Percentiles rank a stretch among this genome's conserved stretches.
Evolutionary conservation across 2,329 filamentous ascomycete species (phyloP).

Genomic region (Colletotrichum viniferum): DNA sequence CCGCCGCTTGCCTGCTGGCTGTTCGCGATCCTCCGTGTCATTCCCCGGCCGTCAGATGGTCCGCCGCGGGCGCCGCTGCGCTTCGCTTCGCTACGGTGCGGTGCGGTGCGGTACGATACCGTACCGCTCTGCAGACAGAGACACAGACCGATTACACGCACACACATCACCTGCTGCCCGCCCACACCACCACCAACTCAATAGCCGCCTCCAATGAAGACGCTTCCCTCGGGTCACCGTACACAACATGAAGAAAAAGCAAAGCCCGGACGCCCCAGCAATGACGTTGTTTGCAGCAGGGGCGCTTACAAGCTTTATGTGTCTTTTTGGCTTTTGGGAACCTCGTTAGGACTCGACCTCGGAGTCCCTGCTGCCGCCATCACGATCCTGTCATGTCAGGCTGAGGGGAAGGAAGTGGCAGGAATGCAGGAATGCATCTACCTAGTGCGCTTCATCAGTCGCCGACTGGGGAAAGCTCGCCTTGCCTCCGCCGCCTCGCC

Average conservation of each 20-base stretch:
- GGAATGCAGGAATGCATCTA: background rate
- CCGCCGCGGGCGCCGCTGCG: constrained; percentile 8
- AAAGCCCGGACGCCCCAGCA: background rate
- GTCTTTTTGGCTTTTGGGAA: background rate
- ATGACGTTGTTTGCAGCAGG: constrained; percentile 8
- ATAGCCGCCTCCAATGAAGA: constrained; percentile 14
- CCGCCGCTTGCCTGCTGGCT: constrained; percentile 3
- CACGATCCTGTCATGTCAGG: background rate
- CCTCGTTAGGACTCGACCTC: background rate
- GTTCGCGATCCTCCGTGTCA: constrained; percentile 1
- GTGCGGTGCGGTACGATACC: background rate
- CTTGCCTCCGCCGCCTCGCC: background rate
- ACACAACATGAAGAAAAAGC: background rate
- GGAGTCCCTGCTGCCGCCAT: background rate
- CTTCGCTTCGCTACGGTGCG: background rate
- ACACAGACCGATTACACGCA: background rate
- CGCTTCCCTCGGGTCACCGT: background rate
- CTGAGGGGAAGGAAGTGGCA: background rate
- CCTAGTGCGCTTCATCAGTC: background rate
- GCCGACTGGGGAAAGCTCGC: background rate
- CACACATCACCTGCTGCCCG: background rate
- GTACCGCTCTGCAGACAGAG: constrained; percentile 4
- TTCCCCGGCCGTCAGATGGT: constrained; percentile 17
- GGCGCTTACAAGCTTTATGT: background rate
- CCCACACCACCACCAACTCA: background rate